Evolutionary conservation across 2,329 filamentous ascomycete species (phyloP).

Genomic region (Orbilia blumenaviensis): DNA sequence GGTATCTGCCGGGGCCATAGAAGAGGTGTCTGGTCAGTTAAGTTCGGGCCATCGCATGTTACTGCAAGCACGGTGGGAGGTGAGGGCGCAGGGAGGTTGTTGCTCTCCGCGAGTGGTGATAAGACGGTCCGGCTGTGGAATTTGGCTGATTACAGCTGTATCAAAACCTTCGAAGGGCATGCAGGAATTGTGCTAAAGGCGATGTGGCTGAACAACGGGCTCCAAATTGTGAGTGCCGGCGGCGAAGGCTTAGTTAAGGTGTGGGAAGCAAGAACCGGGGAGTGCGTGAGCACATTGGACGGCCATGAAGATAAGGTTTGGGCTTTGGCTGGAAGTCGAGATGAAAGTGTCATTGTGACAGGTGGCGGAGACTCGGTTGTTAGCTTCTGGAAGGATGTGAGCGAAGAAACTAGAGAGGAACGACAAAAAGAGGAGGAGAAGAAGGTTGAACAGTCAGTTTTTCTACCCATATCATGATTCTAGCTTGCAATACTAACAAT

Average conservation of each 20-base stretch:
- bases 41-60: conserved; percentile 78
- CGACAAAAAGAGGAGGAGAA: conserved; percentile 67
- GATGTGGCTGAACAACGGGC: conserved; percentile 77
- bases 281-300: conserved; percentile 87
- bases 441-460: conserved; percentile 76
- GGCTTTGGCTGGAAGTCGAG: conserved; percentile 58
- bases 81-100: conserved; percentile 74
- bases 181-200: conserved; percentile 95
- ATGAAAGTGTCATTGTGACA: conserved; percentile 74
- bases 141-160: conserved; percentile 86
- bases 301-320: conserved; percentile 82
- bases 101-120: conserved; percentile 91
- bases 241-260: conserved; percentile 96
- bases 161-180: conserved; percentile 94
- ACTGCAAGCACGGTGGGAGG: conserved; percentile 75
- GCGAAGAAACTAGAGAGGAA: conserved; percentile 77
- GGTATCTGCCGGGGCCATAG: conserved; percentile 92
- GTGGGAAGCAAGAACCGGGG: conserved; percentile 87
- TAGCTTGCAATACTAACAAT: neutral
- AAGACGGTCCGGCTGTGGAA: conserved; percentile 97
- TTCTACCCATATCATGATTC: neutral
- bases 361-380: conserved; percentile 92
- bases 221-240: conserved; percentile 79
- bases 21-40: conserved; percentile 93
- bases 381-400: conserved; percentile 95